Conservation (phyloP, 2,329 filamentous ascomycete species). For the Ophiostoma ulmi region DNA sequence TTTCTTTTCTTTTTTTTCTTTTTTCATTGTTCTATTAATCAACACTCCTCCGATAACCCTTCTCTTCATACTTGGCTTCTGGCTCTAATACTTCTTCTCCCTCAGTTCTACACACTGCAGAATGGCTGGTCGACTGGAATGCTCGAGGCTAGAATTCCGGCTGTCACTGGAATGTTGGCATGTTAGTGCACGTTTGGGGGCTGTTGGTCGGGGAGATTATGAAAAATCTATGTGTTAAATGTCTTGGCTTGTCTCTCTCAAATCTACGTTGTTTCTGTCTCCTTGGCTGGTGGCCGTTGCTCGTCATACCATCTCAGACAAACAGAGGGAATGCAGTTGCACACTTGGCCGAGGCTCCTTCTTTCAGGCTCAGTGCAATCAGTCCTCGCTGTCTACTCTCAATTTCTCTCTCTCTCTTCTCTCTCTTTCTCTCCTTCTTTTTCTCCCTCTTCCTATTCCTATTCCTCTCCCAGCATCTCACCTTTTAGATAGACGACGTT, state of each 20-base stretch:
- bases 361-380: not conserved
- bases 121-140: conserved; percentile 7
- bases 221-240: not conserved
- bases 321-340: not conserved
- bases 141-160: not conserved
- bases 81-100: not conserved
- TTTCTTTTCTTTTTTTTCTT: not conserved
- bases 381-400: not conserved
- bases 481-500: not conserved
- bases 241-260: not conserved
- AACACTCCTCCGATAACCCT: not conserved
- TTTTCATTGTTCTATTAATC: not conserved
- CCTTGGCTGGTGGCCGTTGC: not conserved
- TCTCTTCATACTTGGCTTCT: not conserved
- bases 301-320: not conserved
- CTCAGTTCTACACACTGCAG: not conserved
- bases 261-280: not conserved
- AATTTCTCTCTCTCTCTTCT: not conserved
- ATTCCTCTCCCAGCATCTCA: no score
- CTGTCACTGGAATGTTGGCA: not conserved
- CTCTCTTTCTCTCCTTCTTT: no score
- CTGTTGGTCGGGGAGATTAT: not conserved
- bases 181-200: not conserved
- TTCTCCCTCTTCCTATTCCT: no score
- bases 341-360: not conserved